These are phyloP conservation scores for Moniliophthora roreri DNA, from an alignment of 1,284 basidiomycete genomes.

Conservation along the genomic window DNA sequence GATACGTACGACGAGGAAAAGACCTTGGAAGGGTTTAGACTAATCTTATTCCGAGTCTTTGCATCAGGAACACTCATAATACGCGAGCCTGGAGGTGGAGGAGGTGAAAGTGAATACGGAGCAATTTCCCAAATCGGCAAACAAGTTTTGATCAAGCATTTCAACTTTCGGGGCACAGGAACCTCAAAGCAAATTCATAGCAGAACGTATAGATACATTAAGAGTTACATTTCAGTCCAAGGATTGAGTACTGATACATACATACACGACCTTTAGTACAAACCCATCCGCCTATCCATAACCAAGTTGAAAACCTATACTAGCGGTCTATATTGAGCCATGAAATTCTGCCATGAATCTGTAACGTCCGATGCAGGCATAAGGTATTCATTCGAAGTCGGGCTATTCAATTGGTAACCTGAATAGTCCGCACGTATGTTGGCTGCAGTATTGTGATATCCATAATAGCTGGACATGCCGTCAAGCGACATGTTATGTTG, in stretches of 20 bases:
- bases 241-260: too few species aligned
- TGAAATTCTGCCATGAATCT: slow-evolving; percentile 52
- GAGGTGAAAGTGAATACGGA: slow-evolving; percentile 9
- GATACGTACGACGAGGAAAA: slow-evolving; percentile 53
- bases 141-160: too few species aligned
- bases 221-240: too few species aligned
- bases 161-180: slow-evolving; percentile 14
- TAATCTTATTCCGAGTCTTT: slow-evolving; percentile 66
- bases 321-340: slow-evolving; percentile 32
- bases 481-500: slow-evolving; percentile 11
- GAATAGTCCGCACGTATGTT: slow-evolving; percentile 15
- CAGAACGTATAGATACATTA: too few species aligned
- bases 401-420: slow-evolving; percentile 17
- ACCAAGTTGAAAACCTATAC: too few species aligned
- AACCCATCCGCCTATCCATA: too few species aligned
- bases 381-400: slow-evolving; percentile 24
- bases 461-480: slow-evolving; percentile 11
- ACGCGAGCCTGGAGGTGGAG: slow-evolving; percentile 24
- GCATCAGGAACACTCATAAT: slow-evolving; percentile 67
- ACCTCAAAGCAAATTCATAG: slow-evolving; percentile 25
- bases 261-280: too few species aligned
- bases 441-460: slow-evolving; percentile 4
- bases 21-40: slow-evolving; percentile 53
- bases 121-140: slow-evolving; percentile 13
- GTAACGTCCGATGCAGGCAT: slow-evolving; percentile 36